Evolutionary conservation across 31 red algal species (phyloP).

Genomic region (Bonnemaisonia californica): DNA sequence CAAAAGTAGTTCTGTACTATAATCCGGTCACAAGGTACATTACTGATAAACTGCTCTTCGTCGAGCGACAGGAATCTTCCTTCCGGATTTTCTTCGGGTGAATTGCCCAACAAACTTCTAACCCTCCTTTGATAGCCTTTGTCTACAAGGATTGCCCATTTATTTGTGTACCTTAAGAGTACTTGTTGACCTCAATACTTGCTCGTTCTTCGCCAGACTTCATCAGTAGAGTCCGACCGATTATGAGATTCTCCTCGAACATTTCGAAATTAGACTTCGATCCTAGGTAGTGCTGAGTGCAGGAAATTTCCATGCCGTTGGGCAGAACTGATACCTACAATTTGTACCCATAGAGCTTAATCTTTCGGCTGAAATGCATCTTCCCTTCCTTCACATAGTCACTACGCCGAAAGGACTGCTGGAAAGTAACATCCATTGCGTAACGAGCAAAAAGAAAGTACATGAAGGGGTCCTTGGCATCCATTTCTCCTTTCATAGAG

Average conservation of each 20-base stretch:
- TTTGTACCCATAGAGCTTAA: neutral
- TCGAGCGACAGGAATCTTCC: neutral
- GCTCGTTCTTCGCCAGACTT: neutral
- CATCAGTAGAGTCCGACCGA: neutral
- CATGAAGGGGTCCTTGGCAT: no score
- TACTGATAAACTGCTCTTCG: neutral
- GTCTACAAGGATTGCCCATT: neutral
- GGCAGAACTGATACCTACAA: neutral
- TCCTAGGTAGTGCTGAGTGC: neutral
- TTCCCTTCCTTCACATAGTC: slow-evolving; percentile 6
- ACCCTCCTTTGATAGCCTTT: slow-evolving; percentile 16
- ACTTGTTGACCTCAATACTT: neutral
- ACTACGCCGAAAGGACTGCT: neutral
- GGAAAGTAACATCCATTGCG: no score
- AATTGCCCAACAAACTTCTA: neutral
- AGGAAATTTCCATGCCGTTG: neutral
- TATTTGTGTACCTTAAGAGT: neutral
- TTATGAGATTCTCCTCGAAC: neutral
- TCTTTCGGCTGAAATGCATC: neutral
- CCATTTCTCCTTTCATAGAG: no score
- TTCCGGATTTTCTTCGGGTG: neutral
- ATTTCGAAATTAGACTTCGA: slow-evolving; percentile 1
- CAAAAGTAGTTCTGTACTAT: slow-evolving; percentile 1
- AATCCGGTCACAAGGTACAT: neutral
- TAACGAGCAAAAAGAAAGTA: no score